Conservation (phyloP, 768 basidiomycete genomes). For the Cytidiella melzeri region DNA sequence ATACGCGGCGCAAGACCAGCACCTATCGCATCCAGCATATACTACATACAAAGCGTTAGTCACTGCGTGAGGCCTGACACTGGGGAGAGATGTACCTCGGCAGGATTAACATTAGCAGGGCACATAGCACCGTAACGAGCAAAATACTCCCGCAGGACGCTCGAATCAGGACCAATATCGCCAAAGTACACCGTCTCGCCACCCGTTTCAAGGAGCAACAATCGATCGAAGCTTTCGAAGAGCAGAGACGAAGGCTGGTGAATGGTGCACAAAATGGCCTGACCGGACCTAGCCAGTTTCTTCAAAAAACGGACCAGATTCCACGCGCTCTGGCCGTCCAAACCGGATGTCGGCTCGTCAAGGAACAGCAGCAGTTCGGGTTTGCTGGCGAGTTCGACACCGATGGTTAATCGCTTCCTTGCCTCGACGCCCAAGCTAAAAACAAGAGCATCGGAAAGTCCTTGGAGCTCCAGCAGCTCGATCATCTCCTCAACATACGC, state of each 20-base stretch:
- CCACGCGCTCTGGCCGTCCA: conserved; percentile 70
- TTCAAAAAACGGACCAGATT: conserved; percentile 75
- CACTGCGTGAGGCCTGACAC: background rate
- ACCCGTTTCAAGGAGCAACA: conserved; percentile 64
- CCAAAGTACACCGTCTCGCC: conserved; percentile 95
- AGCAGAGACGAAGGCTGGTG: conserved; percentile 83
- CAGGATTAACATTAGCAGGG: conserved; percentile 73
- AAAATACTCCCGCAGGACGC: conserved; percentile 69
- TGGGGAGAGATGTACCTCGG: conserved; percentile 25
- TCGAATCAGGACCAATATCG: conserved; percentile 72
- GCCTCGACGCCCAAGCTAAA: conserved; percentile 62
- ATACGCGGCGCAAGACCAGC: conserved; percentile 70
- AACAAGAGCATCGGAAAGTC: conserved; percentile 78
- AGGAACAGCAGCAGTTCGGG: conserved; percentile 72
- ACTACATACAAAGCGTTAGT: conserved; percentile 38
- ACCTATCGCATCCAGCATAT: conserved; percentile 83
- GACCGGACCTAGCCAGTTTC: conserved; percentile 79
- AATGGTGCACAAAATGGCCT: conserved; percentile 87
- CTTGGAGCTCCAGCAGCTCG: conserved; percentile 77
- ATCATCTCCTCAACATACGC: conserved; percentile 79
- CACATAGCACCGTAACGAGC: conserved; percentile 66
- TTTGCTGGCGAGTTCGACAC: conserved; percentile 86
- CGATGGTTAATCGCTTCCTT: conserved; percentile 84
- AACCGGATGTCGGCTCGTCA: conserved; percentile 46
- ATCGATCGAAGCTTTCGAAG: conserved; percentile 80